Base-by-base conservation (phyloP, 768 basidiomycete species). In the Hebeloma cylindrosporum region DNA sequence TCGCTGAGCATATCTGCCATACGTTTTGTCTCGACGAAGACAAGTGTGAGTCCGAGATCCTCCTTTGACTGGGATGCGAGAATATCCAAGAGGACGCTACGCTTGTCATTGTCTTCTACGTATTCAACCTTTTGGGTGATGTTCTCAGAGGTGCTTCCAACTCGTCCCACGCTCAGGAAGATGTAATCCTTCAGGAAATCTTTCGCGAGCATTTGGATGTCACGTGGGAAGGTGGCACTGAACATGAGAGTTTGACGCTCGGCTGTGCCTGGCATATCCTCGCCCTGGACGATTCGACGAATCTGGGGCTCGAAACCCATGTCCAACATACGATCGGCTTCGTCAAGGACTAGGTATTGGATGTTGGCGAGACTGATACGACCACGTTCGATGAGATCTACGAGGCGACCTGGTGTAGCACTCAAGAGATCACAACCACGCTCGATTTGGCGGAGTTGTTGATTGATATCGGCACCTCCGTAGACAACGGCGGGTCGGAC, bases 301-400 rank as follows among this genome's bases (percentile, higher is more conserved):
- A 99, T 99, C 71, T 98, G 96, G 44, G 96, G 96, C 69, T 99
- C 96, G 77, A 99, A 99, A 85, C 96, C 96, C 96, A 99, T 99
- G 75, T 99, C 96, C 61, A 99, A 80, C 96, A 99, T 99, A 60
- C 96, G 89, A 75, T 99, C 96, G 50, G 96, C 96, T 73, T 99
- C 96, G 60, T 99, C 96, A 43, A 99, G 85, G 20, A 99, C 96
- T 46, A 99, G 86, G 68, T 96, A 98, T 59, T 91, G 87, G 73
- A 99, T 85, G 70, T 97, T 97, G 54, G 91, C 82, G 50, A 99
- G 79, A 61, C 88, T 92, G 76, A 99, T 97, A 48, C 90, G 82
- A 9, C 96, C 96, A 58, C 96, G 88, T 72, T 99, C 96, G 56
- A 99, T 95, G 50, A 99, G 78, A 70, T 99, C 96, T 51, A 98